phyloP scores from a whole-genome alignment of 208 protist genomes.

The Crithidia mellificae region DNA sequence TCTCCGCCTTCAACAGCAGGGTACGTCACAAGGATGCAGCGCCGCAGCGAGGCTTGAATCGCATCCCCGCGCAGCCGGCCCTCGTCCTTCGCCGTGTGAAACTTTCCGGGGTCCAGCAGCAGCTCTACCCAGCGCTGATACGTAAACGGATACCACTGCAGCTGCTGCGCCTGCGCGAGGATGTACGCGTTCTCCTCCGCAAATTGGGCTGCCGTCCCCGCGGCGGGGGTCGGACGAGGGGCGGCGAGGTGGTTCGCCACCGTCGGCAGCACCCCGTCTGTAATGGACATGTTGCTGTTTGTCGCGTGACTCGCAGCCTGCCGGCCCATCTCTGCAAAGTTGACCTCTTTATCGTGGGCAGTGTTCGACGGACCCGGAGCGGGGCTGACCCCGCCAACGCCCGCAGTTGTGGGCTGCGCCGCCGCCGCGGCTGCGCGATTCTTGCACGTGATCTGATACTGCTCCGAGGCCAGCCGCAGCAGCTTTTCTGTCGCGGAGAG shows the following conservation, averaged over 20 bases:
- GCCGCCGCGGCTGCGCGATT: constrained; percentile 15
- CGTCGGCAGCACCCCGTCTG: not conserved
- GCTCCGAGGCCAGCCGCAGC: constrained; percentile 38
- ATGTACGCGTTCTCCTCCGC: constrained; percentile 82
- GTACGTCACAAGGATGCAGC: constrained; percentile 74
- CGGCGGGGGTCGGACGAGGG: constrained; percentile 26
- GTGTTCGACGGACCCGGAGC: not conserved
- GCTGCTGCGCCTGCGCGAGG: constrained; percentile 62
- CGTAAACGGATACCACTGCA: constrained; percentile 75
- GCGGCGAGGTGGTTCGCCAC: not conserved
- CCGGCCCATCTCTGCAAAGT: not conserved
- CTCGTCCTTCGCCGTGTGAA: constrained; percentile 29
- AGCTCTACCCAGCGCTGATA: constrained; percentile 74
- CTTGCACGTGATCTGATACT: constrained; percentile 34
- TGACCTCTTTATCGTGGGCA: constrained; percentile 2
- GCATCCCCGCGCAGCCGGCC: constrained; percentile 59
- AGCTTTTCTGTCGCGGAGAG: constrained; percentile 32
- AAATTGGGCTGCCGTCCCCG: constrained; percentile 57
- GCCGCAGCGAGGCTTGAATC: constrained; percentile 70
- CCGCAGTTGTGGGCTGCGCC: not conserved
- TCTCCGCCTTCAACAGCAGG: constrained; percentile 35
- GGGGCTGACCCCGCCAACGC: not conserved
- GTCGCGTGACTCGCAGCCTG: not conserved
- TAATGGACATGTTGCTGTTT: constrained; percentile 21
- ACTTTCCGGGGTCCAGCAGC: constrained; percentile 51